These are phyloP conservation scores for Carex littledalei DNA, from an alignment of 176 grass and related monocot species.

Conservation along the genomic window DNA sequence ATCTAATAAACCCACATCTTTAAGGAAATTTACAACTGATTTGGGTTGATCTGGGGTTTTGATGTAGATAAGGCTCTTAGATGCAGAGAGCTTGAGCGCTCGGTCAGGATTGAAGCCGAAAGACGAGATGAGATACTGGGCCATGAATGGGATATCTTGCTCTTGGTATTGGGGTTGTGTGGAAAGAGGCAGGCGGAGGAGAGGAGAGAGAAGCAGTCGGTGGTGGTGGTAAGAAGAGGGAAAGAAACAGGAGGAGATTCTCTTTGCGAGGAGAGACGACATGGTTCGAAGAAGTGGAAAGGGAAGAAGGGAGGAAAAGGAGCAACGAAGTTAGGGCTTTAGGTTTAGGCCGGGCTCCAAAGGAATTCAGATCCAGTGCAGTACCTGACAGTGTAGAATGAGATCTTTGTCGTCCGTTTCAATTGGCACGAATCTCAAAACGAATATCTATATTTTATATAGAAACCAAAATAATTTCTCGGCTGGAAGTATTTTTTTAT, in stretches of 20 bases:
- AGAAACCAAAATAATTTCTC: no score
- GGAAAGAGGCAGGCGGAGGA: background rate
- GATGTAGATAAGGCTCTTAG: background rate
- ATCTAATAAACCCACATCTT: conserved; percentile 14
- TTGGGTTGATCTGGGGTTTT: background rate
- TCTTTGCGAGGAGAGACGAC: background rate
- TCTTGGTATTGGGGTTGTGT: background rate
- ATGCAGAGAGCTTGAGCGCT: background rate
- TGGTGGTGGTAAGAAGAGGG: background rate
- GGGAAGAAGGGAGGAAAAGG: no score
- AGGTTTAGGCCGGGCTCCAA: no score
- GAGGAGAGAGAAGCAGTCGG: background rate
- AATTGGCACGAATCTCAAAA: no score
- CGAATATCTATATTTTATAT: no score
- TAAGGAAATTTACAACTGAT: background rate
- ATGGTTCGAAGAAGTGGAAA: background rate
- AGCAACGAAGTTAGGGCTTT: no score
- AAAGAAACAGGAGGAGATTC: background rate
- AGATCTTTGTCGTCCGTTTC: no score
- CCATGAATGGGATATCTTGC: background rate
- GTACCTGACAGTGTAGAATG: no score
- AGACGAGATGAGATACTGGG: conserved; percentile 16
- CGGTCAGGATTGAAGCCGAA: background rate
- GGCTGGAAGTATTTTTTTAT: no score
- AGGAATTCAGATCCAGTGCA: no score